A percentile compares a stretch with the other conserved stretches of the same genome.
phyloP scores from a whole-genome alignment of 2,329 filamentous ascomycete genomes.

The Aspergillus latus region DNA sequence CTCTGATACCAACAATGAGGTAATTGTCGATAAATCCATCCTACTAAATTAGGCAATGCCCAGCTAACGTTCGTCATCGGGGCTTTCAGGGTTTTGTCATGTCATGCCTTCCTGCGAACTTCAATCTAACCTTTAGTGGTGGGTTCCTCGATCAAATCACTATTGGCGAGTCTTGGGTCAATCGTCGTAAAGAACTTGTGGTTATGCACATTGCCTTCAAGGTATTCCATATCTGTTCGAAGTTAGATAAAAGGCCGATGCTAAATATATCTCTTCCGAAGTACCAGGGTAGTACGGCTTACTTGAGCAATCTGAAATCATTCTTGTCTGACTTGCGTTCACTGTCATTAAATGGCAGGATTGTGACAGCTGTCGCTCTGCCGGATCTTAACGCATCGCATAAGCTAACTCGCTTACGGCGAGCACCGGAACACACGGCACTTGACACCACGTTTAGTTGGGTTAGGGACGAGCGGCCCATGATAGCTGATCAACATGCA shows the following conservation, averaged over 20 bases:
- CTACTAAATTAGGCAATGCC: neutral
- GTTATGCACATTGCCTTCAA: conserved; percentile 34
- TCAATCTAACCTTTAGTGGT: conserved; percentile 20
- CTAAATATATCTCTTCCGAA: conserved; percentile 16
- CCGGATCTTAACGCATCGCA: conserved; percentile 29
- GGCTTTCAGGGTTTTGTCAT: conserved; percentile 2
- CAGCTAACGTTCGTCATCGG: neutral
- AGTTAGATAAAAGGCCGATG: conserved; percentile 17
- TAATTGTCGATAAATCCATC: neutral
- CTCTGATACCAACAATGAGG: neutral
- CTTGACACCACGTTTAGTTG: neutral
- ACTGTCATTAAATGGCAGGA: conserved; percentile 53
- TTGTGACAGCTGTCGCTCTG: conserved; percentile 59
- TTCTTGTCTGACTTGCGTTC: conserved; percentile 49
- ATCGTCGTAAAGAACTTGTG: conserved; percentile 26
- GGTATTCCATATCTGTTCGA: conserved; percentile 22
- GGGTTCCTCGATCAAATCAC: conserved; percentile 40
- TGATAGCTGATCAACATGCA: neutral
- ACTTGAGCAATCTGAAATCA: conserved; percentile 46
- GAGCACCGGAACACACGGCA: neutral
- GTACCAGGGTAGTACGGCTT: neutral
- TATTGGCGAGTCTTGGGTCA: conserved; percentile 30
- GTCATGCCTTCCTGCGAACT: conserved; percentile 24
- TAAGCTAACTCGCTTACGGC: neutral
- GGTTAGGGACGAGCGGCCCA: neutral